These are phyloP conservation scores for Xylaria sp. DNA, from an alignment of 2,329 filamentous ascomycete genomes.

Conservation along the genomic window DNA sequence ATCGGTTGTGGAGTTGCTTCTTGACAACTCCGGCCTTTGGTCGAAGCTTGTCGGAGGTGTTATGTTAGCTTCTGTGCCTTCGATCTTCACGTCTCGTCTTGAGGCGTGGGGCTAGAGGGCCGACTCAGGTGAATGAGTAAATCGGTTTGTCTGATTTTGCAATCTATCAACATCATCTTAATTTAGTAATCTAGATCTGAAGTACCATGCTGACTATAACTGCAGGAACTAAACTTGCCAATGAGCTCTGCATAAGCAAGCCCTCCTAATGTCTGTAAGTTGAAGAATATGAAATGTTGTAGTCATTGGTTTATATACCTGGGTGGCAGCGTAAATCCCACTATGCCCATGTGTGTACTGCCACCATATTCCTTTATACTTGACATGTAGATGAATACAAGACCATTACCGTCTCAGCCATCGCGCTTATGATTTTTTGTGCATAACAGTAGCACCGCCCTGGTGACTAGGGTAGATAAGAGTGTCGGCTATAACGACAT, in stretches of 20 bases:
- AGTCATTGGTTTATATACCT: too few relatives aligned
- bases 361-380: background rate
- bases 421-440: conserved; percentile 30
- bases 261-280: too few relatives aligned
- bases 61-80: conserved; percentile 64
- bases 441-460: conserved; percentile 43
- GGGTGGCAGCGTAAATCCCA: conserved; percentile 1
- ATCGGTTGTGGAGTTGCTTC: conserved; percentile 75
- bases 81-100: conserved; percentile 60
- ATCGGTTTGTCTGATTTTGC: conserved; percentile 64
- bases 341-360: background rate
- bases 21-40: conserved; percentile 35
- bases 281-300: too few relatives aligned
- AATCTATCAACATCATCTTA: background rate
- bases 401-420: background rate
- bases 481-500: conserved; percentile 79
- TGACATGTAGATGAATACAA: conserved; percentile 19
- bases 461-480: conserved; percentile 78
- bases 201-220: conserved; percentile 14
- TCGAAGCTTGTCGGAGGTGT: conserved; percentile 42
- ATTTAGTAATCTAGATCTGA: background rate
- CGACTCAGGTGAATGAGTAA: conserved; percentile 70
- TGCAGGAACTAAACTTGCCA: background rate
- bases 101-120: conserved; percentile 51
- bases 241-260: too few relatives aligned